Evolutionary conservation across 148 eudicot species (phyloP).

Genomic region (Arctostaphylos glauca): DNA sequence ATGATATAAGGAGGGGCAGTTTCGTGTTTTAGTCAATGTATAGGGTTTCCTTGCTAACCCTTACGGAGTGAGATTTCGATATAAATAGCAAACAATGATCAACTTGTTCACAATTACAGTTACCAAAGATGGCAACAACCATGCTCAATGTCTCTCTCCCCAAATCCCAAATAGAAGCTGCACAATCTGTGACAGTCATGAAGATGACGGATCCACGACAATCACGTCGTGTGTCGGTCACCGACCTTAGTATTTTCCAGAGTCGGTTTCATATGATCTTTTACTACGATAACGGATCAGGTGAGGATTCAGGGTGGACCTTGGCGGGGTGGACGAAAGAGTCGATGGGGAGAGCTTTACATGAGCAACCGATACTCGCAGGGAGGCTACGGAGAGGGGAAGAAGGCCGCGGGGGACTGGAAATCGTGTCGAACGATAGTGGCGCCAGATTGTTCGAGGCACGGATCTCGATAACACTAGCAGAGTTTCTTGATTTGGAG

Average conservation of each 20-base stretch:
- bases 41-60: background rate
- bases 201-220: slow-evolving; percentile 30
- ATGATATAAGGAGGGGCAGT: background rate
- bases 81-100: background rate
- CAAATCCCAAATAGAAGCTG: slow-evolving; percentile 5
- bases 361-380: slow-evolving; percentile 37
- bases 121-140: background rate
- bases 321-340: slow-evolving; percentile 42
- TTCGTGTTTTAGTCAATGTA: background rate
- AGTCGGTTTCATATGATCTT: slow-evolving; percentile 28
- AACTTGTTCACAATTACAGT: background rate
- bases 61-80: background rate
- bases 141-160: background rate
- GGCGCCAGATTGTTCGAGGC: slow-evolving; percentile 51
- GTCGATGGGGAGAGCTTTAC: slow-evolving; percentile 38
- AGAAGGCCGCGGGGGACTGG: slow-evolving; percentile 17
- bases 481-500: slow-evolving; percentile 35
- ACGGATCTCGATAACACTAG: slow-evolving; percentile 16
- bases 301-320: slow-evolving; percentile 36
- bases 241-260: background rate
- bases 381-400: slow-evolving; percentile 38
- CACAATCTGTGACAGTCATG: slow-evolving; percentile 21
- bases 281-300: slow-evolving; percentile 26
- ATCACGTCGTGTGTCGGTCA: background rate
- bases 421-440: slow-evolving; percentile 44